A percentile compares a stretch with the other conserved stretches of the same genome.
Conservation (phyloP, 2,329 filamentous ascomycete species). For the Diaporthe citrichinensis region DNA sequence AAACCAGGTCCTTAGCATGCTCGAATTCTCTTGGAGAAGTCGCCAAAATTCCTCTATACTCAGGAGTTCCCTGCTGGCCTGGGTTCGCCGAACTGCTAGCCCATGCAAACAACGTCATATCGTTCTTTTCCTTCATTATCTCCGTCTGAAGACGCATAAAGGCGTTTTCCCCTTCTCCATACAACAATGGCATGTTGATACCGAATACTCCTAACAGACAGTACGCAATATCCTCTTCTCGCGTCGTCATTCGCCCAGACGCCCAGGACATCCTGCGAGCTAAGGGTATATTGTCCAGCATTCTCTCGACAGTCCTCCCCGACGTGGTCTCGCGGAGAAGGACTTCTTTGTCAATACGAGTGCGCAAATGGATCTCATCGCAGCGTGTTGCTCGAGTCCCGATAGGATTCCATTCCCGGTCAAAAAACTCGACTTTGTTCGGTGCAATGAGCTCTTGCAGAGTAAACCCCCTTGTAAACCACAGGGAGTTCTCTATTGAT, state of each 20-base stretch:
- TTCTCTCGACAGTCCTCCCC: background rate
- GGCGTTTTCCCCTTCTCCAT: background rate
- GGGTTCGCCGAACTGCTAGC: background rate
- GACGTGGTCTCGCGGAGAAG: background rate
- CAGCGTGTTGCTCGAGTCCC: background rate
- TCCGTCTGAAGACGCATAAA: background rate
- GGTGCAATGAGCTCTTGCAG: background rate
- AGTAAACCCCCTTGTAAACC: background rate
- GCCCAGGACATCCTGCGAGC: background rate
- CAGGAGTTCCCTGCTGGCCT: background rate
- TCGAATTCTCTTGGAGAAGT: background rate
- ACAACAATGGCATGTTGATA: background rate
- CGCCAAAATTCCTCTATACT: constrained; percentile 9
- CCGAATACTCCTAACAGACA: background rate
- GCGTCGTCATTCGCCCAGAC: background rate
- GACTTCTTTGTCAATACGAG: background rate
- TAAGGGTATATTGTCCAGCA: background rate
- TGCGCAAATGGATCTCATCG: background rate
- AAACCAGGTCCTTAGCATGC: background rate
- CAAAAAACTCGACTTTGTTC: background rate
- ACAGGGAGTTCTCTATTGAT: background rate
- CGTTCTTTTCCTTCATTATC: background rate
- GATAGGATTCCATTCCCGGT: background rate
- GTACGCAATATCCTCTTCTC: background rate
- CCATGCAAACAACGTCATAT: background rate